A percentile compares a stretch with the other conserved stretches of the same genome.
Conservation (phyloP, 2,329 filamentous ascomycete species). For the Ascochyta rabiei region DNA sequence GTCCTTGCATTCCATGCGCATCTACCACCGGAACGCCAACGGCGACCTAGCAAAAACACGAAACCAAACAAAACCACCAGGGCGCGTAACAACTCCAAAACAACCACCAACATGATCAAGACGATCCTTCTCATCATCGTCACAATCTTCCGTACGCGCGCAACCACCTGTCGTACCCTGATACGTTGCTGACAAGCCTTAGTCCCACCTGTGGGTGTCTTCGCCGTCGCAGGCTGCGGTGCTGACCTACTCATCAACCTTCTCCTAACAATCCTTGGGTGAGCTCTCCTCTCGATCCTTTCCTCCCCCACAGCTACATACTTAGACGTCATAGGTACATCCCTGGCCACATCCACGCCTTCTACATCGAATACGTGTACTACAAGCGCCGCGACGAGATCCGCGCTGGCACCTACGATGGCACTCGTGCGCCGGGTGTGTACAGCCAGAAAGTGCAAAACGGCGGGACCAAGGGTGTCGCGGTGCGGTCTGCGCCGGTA, state of each 20-base stretch:
- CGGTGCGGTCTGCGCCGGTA: background rate
- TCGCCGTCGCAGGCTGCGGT: conserved; percentile 57
- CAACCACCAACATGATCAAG: conserved; percentile 25
- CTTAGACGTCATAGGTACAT: conserved; percentile 60
- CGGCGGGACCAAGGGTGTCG: conserved; percentile 56
- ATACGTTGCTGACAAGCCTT: conserved; percentile 1
- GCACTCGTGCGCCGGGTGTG: conserved; percentile 67
- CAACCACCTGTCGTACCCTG: background rate
- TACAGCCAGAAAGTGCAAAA: conserved; percentile 76
- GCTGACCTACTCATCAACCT: conserved; percentile 57
- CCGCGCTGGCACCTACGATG: conserved; percentile 61
- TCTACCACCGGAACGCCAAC: background rate
- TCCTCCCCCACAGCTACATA: background rate
- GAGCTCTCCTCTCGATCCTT: conserved; percentile 6
- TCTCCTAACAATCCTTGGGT: conserved; percentile 54
- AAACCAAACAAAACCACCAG: background rate
- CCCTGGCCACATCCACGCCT: conserved; percentile 78
- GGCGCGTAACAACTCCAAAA: background rate
- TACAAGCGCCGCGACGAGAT: conserved; percentile 73
- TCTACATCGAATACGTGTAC: conserved; percentile 84
- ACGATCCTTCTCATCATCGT: conserved; percentile 53
- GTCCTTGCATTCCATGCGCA: conserved; percentile 3
- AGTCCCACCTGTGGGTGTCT: conserved; percentile 58
- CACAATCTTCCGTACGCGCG: conserved; percentile 51
- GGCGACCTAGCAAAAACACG: background rate